Conservation (phyloP, 2,329 filamentous ascomycete genomes). For the Epichloe festucae region DNA sequence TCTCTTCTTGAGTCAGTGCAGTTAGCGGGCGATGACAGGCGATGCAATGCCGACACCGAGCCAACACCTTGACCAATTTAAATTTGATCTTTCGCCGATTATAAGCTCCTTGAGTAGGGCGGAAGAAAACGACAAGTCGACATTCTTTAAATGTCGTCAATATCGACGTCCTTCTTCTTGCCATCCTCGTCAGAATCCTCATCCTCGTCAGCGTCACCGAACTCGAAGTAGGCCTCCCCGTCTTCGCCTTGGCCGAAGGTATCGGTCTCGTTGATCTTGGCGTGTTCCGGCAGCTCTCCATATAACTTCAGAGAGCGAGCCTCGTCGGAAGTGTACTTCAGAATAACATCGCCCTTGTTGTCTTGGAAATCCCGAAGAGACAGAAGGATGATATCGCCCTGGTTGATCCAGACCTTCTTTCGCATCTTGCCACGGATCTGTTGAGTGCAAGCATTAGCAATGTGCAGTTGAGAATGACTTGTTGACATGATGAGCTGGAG, state of each 20-base stretch:
- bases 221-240: conserved; percentile 95
- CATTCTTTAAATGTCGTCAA: conserved; percentile 77
- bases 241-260: conserved; percentile 85
- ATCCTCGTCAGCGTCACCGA: conserved; percentile 76
- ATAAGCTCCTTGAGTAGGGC: neutral
- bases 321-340: conserved; percentile 95
- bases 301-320: conserved; percentile 92
- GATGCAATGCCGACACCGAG: neutral
- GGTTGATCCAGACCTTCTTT: conserved; percentile 99
- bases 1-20: neutral
- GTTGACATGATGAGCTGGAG: too few relatives aligned
- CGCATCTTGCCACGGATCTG: conserved; percentile 76
- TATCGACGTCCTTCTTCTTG: conserved; percentile 68
- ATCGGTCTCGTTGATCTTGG: conserved; percentile 99
- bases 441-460: neutral
- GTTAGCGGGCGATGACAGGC: neutral
- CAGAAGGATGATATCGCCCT: conserved; percentile 84
- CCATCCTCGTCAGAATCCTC: conserved; percentile 41
- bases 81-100: neutral
- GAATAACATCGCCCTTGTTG: conserved; percentile 91
- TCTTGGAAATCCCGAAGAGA: conserved; percentile 88
- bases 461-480: neutral
- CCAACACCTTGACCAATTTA: neutral
- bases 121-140: neutral
- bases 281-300: conserved; percentile 89